Evolutionary conservation across 805 yeast genomes (phyloP).

Genomic region (Metschnikowia gelsemii): DNA sequence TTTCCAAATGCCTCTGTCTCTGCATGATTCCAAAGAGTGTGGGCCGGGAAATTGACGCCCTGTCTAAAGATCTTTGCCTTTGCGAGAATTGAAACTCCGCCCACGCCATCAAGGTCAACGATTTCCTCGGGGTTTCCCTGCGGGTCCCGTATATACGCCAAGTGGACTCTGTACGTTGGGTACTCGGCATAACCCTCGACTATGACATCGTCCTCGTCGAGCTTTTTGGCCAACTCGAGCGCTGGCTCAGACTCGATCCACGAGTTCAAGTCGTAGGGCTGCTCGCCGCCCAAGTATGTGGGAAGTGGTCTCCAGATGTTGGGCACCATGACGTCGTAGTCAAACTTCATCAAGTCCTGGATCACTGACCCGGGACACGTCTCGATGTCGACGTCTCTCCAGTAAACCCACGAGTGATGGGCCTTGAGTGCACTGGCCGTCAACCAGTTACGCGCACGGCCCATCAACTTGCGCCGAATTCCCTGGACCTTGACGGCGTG

Average conservation of each 20-base stretch:
- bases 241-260: slow-evolving; percentile 92
- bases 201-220: slow-evolving; percentile 79
- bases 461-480: slow-evolving; percentile 79
- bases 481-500: slow-evolving; percentile 88
- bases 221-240: slow-evolving; percentile 56
- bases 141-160: slow-evolving; percentile 66
- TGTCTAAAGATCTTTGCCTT: slow-evolving; percentile 71
- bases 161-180: slow-evolving; percentile 82
- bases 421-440: slow-evolving; percentile 72
- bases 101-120: slow-evolving; percentile 79
- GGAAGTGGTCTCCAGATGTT: slow-evolving; percentile 98
- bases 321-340: slow-evolving; percentile 74
- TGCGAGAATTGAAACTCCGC: slow-evolving; percentile 81
- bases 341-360: slow-evolving; percentile 66
- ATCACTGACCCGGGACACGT: slow-evolving; percentile 76
- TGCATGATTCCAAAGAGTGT: slow-evolving; percentile 80
- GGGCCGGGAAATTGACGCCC: slow-evolving; percentile 84
- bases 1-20: slow-evolving; percentile 89
- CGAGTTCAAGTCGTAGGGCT: slow-evolving; percentile 93
- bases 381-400: slow-evolving; percentile 88
- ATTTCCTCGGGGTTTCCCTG: slow-evolving; percentile 61
- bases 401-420: slow-evolving; percentile 86
- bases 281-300: slow-evolving; percentile 83
- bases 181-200: slow-evolving; percentile 88
- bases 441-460: slow-evolving; percentile 83